Percentiles rank a stretch among this genome's conserved stretches.
These are phyloP conservation scores for Pterula multifida DNA, from an alignment of 1,284 basidiomycete genomes.

Conservation along the genomic window DNA sequence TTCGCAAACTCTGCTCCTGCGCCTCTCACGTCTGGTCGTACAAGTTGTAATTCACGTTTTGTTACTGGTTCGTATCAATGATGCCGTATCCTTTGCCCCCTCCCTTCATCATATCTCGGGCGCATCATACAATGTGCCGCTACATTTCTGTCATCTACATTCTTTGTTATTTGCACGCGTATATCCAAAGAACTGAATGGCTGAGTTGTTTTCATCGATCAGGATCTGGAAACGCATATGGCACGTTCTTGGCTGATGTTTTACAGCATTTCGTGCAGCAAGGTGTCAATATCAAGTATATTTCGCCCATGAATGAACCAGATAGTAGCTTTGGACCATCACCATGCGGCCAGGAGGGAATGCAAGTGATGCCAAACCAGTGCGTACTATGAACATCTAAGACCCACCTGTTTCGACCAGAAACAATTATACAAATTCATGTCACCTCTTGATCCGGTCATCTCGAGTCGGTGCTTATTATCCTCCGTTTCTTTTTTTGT, in stretches of 20 bases:
- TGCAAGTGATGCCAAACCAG: slow-evolving; percentile 23
- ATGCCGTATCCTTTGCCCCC: too few species aligned
- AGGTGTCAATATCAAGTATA: slow-evolving; percentile 20
- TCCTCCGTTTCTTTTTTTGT: neutral
- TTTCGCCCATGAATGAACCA: slow-evolving; percentile 29
- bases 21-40: slow-evolving; percentile 19
- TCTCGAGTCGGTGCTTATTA: neutral
- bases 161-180: too few species aligned
- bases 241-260: slow-evolving; percentile 23
- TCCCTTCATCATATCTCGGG: too few species aligned
- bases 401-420: neutral
- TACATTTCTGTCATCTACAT: too few species aligned
- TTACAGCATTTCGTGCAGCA: slow-evolving; percentile 20
- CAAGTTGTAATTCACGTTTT: slow-evolving; percentile 23
- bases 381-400: slow-evolving; percentile 10
- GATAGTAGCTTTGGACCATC: slow-evolving; percentile 24
- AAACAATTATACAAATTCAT: neutral
- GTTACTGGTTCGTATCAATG: slow-evolving; percentile 15
- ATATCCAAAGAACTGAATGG: too few species aligned
- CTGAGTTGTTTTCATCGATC: neutral
- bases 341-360: slow-evolving; percentile 26
- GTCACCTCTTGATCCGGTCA: neutral
- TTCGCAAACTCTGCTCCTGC: slow-evolving; percentile 26
- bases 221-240: slow-evolving; percentile 22
- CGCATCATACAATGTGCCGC: too few species aligned